Evolutionary conservation across 768 basidiomycete species (phyloP).

Genomic region (Lactarius quietus): DNA sequence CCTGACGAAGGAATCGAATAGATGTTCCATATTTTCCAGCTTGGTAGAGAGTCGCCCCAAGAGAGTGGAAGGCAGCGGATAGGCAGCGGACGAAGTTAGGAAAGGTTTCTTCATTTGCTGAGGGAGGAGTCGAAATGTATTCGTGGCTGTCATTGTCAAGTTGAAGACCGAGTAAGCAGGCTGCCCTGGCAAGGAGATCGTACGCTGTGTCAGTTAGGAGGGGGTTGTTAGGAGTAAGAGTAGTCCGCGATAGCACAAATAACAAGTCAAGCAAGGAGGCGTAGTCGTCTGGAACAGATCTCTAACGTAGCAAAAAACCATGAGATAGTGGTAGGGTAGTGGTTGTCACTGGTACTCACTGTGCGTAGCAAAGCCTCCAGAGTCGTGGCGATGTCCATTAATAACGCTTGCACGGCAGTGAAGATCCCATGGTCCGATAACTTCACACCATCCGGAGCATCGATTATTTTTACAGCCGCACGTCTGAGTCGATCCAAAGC

Average conservation of each 20-base stretch:
- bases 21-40: conserved; percentile 57
- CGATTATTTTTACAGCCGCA: conserved; percentile 46
- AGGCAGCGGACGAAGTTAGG: conserved; percentile 65
- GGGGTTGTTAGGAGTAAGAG: conserved; percentile 39
- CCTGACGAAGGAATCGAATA: conserved; percentile 60
- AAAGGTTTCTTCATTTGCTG: conserved; percentile 6
- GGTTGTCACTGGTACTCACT: neutral
- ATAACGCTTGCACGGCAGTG: conserved; percentile 30
- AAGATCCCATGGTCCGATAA: neutral
- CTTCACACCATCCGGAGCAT: conserved; percentile 28
- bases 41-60: conserved; percentile 69
- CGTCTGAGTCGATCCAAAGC: conserved; percentile 58
- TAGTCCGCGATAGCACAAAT: conserved; percentile 50
- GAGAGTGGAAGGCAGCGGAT: conserved; percentile 67
- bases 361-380: conserved; percentile 7
- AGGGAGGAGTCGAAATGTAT: neutral
- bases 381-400: conserved; percentile 34
- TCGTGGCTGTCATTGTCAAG: conserved; percentile 3
- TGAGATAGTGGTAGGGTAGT: neutral
- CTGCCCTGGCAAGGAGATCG: conserved; percentile 45
- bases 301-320: conserved; percentile 7
- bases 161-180: conserved; percentile 29
- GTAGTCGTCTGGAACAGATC: conserved; percentile 34
- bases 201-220: conserved; percentile 47
- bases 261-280: conserved; percentile 52